Evolutionary conservation across 768 basidiomycete species (phyloP), one percentile per base, ranked within the genome.

Genomic region (Mycena vitilis): DNA sequence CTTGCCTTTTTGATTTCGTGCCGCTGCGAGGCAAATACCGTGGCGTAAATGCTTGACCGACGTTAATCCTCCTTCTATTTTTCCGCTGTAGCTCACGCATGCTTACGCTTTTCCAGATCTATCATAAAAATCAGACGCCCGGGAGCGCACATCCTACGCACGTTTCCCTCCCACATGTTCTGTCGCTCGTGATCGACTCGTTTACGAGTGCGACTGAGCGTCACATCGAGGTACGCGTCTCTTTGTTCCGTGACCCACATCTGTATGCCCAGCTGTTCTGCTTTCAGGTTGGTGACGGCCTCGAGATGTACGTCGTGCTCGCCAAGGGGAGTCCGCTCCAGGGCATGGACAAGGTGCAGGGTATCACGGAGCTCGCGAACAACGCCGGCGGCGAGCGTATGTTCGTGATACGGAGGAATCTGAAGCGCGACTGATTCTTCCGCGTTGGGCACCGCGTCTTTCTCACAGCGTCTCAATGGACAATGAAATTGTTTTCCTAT

Each of bases 171-270:
- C 76, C 85, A 34, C 89, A 88, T 15, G 95, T 98, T 4, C 82
- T 98, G 63, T 83, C 88, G 25, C 88, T 99, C 77, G 95, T 98
- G 75, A 92, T 95, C 67, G 97, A 99, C 81, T 93, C 95, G 7
- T 99, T 98, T 81, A 97, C 96, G 37, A 89, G 94, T 71, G 97
- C 97, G n/a, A 98, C 97, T 9, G 97, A 99, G 82, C 90, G 97
- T 69, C 96, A 98, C 81, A 98, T 98, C 75, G 96, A 99, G 89
- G 94, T 93, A 71, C 70, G 84, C 76, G 30, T 73, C 0, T 13
- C 15, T 20, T 69, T 49, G 22, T 69, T 66, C 36, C 25, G 15
- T 6, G 51, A 57, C 48, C 22, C 23, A n/a, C 38, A n/a, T 42
- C 37, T 37, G 3, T 37, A 7, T 20, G 38, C 37, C 30, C 36